Evolutionary conservation across 1,284 basidiomycete genomes (phyloP), one percentile per base, ranked within the genome.

Genomic region (Malassezia psittaci): DNA sequence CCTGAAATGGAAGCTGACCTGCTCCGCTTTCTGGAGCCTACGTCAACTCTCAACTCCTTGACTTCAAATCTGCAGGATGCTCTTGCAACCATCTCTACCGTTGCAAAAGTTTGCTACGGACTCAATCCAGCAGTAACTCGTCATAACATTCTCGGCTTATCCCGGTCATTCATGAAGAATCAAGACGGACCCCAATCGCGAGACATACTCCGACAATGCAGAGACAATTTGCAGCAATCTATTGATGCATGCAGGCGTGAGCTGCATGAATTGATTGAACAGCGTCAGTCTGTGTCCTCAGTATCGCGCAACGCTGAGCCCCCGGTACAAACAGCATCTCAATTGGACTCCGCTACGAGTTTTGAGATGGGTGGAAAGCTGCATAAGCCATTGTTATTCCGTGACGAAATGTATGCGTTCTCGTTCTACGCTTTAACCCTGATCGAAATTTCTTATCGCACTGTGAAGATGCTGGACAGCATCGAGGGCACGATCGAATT

Each of bases 361-460:
- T 6, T 32, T 10, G 15, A 46, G 2, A 11, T 8, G 13, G 24
- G 36, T 6, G 12, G 8, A 8, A 46, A 8, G 12, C 13, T 29
- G 41, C 24, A 51, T 34, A 11, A 58, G 9, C 40, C 56, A 1
- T 43, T 50, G 3, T 40, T 68, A 9, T 68, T 66, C 21, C 54
- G 61, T 19, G 50, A 51, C 44, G 65, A 67, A 11, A 42, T 66
- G 21, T 69, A 66, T 43, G 58, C 54, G 11, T 54, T 63, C 4
- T 61, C 66, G 0, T 62, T 65, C 21, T 59, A 68, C 24, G 62
- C 66, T 48, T 46, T 69, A 9, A 63, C 63, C 6, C 43, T 72
- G 18, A 50, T 68, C 24, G 66, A 71, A 33, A 53, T 72, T 5
- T 65, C 67, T 4, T 32, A 60, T 21, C 57, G 64, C 8, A 53